Base-by-base conservation (phyloP, 1,284 basidiomycete species). In the Leccinum colubrinum region DNA sequence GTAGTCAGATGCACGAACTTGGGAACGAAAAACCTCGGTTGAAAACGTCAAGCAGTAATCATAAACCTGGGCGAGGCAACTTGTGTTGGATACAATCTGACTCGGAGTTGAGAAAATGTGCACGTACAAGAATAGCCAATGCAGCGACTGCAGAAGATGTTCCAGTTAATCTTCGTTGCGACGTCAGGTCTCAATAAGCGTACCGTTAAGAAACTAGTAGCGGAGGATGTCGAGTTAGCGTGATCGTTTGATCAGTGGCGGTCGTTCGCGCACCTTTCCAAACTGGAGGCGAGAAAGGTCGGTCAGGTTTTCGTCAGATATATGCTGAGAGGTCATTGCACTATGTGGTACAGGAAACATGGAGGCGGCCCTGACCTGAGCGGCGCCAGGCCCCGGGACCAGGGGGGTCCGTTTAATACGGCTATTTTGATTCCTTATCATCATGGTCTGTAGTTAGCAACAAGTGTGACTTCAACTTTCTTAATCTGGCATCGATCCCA, bases 141-240 rank as follows among this genome's bases (percentile, higher is more conserved):
- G 64, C 68, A 43, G 68, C 68, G 9, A 72, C 68, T 72, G 20
- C 1, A 11, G 2, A 22, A 33, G 9, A n/a, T n/a, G n/a, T n/a
- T n/a, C n/a, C n/a, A n/a, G n/a, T n/a, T n/a, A n/a, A n/a, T n/a
- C n/a, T n/a, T 54, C 3, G 43, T 46, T 46, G n/a, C 43, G 8
- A 33, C 6, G 4, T n/a, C n/a, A n/a, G n/a, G 1, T 33, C 3
- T 20, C 33, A n/a, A 22, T 43, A 35, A 51, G 12, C 43, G 8
- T 60, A 71, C 68, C 70, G 5, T 72, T 72, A n/a, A 72, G 46
- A 55, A 61, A 69, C 70, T 69, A 8, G 25, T n/a, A n/a, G 6
- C 25, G 17, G 8, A 20, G 6, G 8, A 2, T 51, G 11, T 27
- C 41, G 14, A 50, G 41, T 53, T 14, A 59, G 50, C 12, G 6